Evolutionary conservation across 2,329 filamentous ascomycete genomes (phyloP), one percentile per base, ranked within the genome.

Genomic region (Exophiala sp.): DNA sequence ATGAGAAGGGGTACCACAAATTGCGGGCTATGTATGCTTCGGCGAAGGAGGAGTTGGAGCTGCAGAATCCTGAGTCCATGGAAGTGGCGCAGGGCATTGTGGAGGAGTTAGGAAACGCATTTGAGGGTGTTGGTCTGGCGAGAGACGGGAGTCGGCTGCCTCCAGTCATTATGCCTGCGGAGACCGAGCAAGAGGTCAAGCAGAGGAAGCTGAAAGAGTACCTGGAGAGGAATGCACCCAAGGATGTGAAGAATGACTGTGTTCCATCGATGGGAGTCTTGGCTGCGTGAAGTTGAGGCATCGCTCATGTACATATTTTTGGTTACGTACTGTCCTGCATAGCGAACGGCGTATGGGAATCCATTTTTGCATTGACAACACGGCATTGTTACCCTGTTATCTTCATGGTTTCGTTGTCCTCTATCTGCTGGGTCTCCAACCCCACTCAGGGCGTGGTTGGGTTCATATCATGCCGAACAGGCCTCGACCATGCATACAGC

Each of bases 21-120:
- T 10, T 58, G 33, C 21, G 43, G 12, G 36, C n/a, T 1, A 57
- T 59, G 35, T 62, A 58, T 33, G 34, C 36, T 16, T 24, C 49
- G 21, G 59, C 56, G 12, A 43, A 40, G 47, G 24, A 29, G 29
- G 58, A 60, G 39, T 38, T 58, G 16, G 47, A 47, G 8, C 32
- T 44, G 16, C 47, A 54, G 11, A 57, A 62, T 32, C 43, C 43
- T 2, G 50, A 55, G 44, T 58, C 59, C 3, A 51, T 38, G 14
- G 54, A 57, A 12, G 46, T 59, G 14, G 60, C 58, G 14, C 32
- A 47, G 9, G 52, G 39, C 3, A 33, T 63, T 11, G 40, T 61
- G 8, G 44, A 53, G 10, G 61, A 61, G 47, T 12, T 63, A 20
- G 55, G 58, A 40, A 16, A 52, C 10, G 51, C 52, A 1, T 60